Evolutionary conservation across 2,329 filamentous ascomycete species (phyloP), one percentile per base, ranked within the genome.

Genomic region (Fusarium begoniae): DNA sequence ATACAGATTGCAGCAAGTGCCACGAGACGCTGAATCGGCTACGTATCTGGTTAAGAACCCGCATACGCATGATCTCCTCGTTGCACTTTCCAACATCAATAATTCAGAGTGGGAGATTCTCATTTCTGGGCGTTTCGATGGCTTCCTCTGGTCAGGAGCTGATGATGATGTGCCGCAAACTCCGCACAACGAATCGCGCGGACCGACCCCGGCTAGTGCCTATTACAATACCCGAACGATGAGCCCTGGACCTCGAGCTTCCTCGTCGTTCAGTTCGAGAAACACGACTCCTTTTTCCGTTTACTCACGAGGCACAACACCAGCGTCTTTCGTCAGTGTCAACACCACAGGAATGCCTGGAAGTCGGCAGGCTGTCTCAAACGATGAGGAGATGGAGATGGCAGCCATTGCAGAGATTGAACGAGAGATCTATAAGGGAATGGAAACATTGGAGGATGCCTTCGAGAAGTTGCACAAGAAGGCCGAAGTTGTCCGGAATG

Each of bases 101-200:
- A 90, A 91, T 53, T 93, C 94, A n/a, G 96, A 98, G 82, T 98
- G 96, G 96, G 96, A 98, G 72, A 97, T 98, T 63, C 87, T 98
- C 18, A 94, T 93, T 9, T 98, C 96, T 1, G 96, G 96, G 35
- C 93, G 96, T 35, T 98, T 98, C 78, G 95, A 98, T 79, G 96
- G 96, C 8, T 98, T 98, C 83, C 87, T 98, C 26, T 97, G 96
- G 90, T 97, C 94, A 50, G 96, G 96, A 28, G 94, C 94, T 12
- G 95, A 98, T 60, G 88, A 89, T 32, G 86, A 87, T 47, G 78
- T 65, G 71, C 81, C 77, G 43, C 82, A 81, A 63, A 79, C 81
- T 70, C 81, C 77, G 48, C 82, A 81, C 63, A 78, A 81, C 58
- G 87, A 87, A n/a, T 90, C 86, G 60, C 84, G 87, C 78, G 89